A percentile compares a stretch with the other conserved stretches of the same genome.
Conservation (phyloP, 2,329 filamentous ascomycete genomes). For the Raffaelea arxii region DNA sequence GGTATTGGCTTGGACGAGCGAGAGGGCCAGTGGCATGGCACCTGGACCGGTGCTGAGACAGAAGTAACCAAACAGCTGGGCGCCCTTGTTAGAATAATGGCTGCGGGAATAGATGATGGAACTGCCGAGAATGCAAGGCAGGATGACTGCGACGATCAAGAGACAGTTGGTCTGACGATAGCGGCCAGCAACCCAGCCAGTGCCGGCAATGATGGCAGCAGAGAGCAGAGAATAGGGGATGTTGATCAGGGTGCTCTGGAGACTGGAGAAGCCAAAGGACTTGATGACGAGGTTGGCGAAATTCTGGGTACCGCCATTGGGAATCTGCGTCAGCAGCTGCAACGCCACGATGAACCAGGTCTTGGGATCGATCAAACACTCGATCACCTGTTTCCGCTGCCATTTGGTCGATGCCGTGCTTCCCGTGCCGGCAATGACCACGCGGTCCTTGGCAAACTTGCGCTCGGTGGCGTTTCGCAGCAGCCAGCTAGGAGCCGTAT, state of each 20-base stretch:
- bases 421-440: conserved; percentile 41
- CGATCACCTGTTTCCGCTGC: conserved; percentile 39
- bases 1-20: conserved; percentile 41
- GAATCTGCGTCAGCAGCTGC: conserved; percentile 44
- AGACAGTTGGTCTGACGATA: conserved; percentile 42
- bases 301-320: conserved; percentile 51
- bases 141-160: conserved; percentile 37
- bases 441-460: conserved; percentile 34
- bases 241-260: conserved; percentile 46
- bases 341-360: conserved; percentile 49
- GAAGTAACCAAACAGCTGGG: conserved; percentile 48
- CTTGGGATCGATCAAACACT: conserved; percentile 48
- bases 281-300: conserved; percentile 48
- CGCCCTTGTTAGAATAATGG: conserved; percentile 26
- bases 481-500: too few relatives aligned
- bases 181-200: conserved; percentile 40
- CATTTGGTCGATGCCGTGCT: conserved; percentile 37
- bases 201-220: conserved; percentile 34
- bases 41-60: conserved; percentile 43
- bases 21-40: conserved; percentile 43
- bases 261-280: conserved; percentile 44
- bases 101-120: conserved; percentile 41
- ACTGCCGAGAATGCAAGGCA: conserved; percentile 41
- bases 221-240: conserved; percentile 48
- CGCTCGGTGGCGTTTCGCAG: conserved; percentile 50